These are phyloP conservation scores for Saccharomycopsis sp. DNA, from an alignment of 805 yeast species.

Conservation along the genomic window DNA sequence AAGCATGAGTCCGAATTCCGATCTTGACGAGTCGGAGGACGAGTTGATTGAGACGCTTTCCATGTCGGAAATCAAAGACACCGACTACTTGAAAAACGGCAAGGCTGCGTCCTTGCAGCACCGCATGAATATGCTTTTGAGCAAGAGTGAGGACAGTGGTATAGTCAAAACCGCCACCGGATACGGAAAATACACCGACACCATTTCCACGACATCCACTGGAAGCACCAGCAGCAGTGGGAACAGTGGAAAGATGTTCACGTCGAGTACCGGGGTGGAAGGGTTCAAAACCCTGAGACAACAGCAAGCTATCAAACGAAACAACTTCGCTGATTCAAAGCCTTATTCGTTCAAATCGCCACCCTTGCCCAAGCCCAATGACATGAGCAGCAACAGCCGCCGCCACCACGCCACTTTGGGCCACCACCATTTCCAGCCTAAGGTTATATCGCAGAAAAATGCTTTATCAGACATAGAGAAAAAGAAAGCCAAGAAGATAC, in stretches of 20 bases:
- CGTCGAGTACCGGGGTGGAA: neutral
- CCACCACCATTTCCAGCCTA: neutral
- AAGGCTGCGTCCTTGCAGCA: slow-evolving; percentile 14
- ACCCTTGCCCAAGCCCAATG: neutral
- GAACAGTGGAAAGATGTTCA: neutral
- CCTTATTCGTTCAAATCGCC: neutral
- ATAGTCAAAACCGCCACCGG: slow-evolving; percentile 61
- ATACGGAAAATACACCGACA: slow-evolving; percentile 68
- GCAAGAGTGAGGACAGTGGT: slow-evolving; percentile 8
- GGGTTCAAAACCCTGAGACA: neutral
- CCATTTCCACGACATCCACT: slow-evolving; percentile 2
- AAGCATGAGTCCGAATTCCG: neutral
- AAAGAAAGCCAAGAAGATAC: slow-evolving; percentile 9
- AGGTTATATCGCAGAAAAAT: neutral
- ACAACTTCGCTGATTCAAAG: neutral
- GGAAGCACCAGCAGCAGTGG: neutral
- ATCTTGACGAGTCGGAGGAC: slow-evolving; percentile 19
- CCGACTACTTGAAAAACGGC: slow-evolving; percentile 12
- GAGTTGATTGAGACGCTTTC: slow-evolving; percentile 16
- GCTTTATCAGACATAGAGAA: neutral
- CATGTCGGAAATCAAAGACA: slow-evolving; percentile 20
- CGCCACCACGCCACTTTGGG: neutral
- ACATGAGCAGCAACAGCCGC: neutral
- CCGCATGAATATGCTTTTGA: slow-evolving; percentile 16
- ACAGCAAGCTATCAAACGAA: neutral